Percentiles rank a stretch among this genome's conserved stretches.
These are phyloP conservation scores for Phytophthora quininea DNA, from an alignment of 352 stramenopile species.

Conservation along the genomic window DNA sequence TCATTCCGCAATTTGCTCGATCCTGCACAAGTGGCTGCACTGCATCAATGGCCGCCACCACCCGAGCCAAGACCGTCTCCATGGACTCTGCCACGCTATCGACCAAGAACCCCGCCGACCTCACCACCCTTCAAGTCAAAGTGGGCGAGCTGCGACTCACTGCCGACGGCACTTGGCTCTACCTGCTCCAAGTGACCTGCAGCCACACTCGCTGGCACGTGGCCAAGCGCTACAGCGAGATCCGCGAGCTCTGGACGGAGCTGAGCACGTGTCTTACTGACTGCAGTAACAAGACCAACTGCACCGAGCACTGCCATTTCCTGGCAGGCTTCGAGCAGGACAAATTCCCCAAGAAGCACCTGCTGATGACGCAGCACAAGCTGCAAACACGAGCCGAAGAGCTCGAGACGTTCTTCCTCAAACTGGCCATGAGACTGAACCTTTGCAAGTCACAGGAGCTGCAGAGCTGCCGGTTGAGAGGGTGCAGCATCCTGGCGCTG, in stretches of 20 bases:
- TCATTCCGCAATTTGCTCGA: not conserved
- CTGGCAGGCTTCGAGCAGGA: conserved; percentile 66
- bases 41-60: not conserved
- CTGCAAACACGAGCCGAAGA: conserved; percentile 57
- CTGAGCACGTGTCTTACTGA: conserved; percentile 46
- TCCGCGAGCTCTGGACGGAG: conserved; percentile 69
- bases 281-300: conserved; percentile 24
- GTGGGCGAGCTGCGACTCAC: conserved; percentile 65
- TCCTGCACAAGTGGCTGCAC: not conserved
- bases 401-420: conserved; percentile 71
- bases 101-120: conserved; percentile 34
- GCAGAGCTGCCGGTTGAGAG: conserved; percentile 45
- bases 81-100: conserved; percentile 22
- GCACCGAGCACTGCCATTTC: conserved; percentile 72
- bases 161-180: conserved; percentile 68
- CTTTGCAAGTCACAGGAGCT: conserved; percentile 58
- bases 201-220: conserved; percentile 51
- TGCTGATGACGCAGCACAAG: conserved; percentile 71
- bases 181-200: conserved; percentile 66
- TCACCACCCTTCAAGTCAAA: conserved; percentile 55
- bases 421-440: conserved; percentile 70
- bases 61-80: not conserved
- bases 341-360: conserved; percentile 80
- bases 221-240: conserved; percentile 72
- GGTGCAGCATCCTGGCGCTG: conserved; percentile 49